phyloP scores from a whole-genome alignment of 306 rosid species.

The Prinsepia uniflora region DNA sequence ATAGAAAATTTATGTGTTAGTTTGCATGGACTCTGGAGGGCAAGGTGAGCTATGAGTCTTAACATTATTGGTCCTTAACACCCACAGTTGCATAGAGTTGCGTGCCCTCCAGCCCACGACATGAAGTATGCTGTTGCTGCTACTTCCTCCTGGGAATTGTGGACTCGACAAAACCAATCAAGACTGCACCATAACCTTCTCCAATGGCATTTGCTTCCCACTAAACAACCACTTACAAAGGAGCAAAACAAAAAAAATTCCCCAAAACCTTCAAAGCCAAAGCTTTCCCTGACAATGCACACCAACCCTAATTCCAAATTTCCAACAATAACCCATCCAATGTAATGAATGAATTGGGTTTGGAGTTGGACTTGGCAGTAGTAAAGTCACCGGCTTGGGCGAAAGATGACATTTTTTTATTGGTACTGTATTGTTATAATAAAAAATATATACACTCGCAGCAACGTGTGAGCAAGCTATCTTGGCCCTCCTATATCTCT shows the following conservation, averaged over 20 bases:
- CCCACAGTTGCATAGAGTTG: no score
- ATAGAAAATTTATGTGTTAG: no score
- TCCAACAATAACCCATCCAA: constrained; percentile 14
- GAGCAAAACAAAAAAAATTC: not conserved
- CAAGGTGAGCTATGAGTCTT: no score
- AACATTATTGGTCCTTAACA: no score
- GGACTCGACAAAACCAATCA: constrained; percentile 11
- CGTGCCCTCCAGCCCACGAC: constrained; percentile 68
- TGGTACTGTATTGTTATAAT: not conserved
- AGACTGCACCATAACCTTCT: not conserved
- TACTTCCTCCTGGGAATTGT: constrained; percentile 3
- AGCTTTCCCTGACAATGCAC: not conserved
- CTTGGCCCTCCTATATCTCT: no score
- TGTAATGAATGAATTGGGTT: constrained; percentile 24
- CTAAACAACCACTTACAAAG: constrained; percentile 2
- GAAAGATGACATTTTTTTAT: constrained; percentile 14
- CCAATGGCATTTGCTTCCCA: constrained; percentile 29
- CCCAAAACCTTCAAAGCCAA: not conserved
- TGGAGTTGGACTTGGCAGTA: constrained; percentile 27
- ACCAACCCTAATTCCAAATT: constrained; percentile 17
- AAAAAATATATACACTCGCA: no score
- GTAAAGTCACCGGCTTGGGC: constrained; percentile 30
- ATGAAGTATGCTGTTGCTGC: constrained; percentile 25
- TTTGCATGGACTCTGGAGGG: no score
- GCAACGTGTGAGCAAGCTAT: no score